These are phyloP conservation scores for Ustilago nuda DNA, from an alignment of 1,284 basidiomycete genomes.

Conservation along the genomic window DNA sequence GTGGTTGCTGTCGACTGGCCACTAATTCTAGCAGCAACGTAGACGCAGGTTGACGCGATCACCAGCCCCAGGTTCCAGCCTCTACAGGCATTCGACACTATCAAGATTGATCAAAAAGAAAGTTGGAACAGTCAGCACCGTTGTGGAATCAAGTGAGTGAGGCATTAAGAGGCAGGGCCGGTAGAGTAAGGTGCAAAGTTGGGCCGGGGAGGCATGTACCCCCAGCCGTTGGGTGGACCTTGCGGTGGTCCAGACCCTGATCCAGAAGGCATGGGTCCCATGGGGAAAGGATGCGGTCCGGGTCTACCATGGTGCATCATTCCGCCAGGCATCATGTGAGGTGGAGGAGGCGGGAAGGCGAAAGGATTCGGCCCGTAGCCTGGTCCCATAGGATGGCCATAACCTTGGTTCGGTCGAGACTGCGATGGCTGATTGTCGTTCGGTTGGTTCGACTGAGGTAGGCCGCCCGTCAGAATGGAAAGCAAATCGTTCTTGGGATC, in stretches of 20 bases:
- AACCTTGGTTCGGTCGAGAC: constrained; percentile 18
- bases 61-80: constrained; percentile 57
- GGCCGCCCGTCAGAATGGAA: constrained; percentile 43
- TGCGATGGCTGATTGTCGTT: constrained; percentile 18
- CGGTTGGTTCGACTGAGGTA: constrained; percentile 15
- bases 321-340: constrained; percentile 37
- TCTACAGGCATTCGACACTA: constrained; percentile 12
- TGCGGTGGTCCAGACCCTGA: constrained; percentile 24
- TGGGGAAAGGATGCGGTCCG: constrained; percentile 31
- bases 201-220: constrained; percentile 27
- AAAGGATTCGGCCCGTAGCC: constrained; percentile 31
- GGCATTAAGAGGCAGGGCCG: constrained; percentile 27
- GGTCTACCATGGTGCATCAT: constrained; percentile 37
- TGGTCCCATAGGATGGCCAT: constrained; percentile 23
- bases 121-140: constrained; percentile 4
- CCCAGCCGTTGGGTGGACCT: constrained; percentile 27
- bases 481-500: constrained; percentile 44
- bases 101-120: background rate
- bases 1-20: no score
- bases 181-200: constrained; percentile 46
- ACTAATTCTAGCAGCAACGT: no score
- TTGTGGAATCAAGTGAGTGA: background rate
- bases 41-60: background rate
- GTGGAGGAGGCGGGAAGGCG: constrained; percentile 38
- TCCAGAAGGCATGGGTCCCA: constrained; percentile 29